These are phyloP conservation scores for Aspergillus coremiiformis DNA, from an alignment of 495 filamentous ascomycete genomes.

Conservation along the genomic window DNA sequence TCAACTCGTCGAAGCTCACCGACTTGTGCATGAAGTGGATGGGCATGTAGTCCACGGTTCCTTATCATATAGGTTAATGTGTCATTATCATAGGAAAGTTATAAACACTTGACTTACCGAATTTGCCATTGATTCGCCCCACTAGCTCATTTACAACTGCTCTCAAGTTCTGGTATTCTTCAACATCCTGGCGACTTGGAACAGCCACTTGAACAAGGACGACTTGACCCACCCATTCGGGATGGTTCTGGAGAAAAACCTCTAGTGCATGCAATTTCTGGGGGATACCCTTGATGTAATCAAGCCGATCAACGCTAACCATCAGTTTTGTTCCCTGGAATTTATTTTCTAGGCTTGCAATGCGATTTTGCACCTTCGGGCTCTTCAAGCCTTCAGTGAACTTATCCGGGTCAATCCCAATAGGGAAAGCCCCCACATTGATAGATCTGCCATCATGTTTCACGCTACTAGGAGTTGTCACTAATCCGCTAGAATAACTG, in stretches of 20 bases:
- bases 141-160: constrained; percentile 93
- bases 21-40: constrained; percentile 98
- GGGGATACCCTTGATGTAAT: constrained; percentile 97
- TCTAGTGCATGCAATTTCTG: constrained; percentile 95
- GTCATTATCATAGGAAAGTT: not conserved
- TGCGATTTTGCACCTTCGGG: constrained; percentile 77
- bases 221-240: constrained; percentile 97
- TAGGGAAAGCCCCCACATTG: constrained; percentile 87
- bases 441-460: constrained; percentile 77
- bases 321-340: constrained; percentile 95
- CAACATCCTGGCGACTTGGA: constrained; percentile 87
- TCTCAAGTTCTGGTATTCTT: constrained; percentile 93
- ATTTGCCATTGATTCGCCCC: constrained; percentile 89
- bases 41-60: constrained; percentile 93
- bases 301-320: constrained; percentile 89
- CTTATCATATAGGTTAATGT: constrained; percentile 22
- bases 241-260: constrained; percentile 91
- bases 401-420: constrained; percentile 95
- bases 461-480: constrained; percentile 82
- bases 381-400: constrained; percentile 83
- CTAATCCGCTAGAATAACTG: constrained; percentile 48
- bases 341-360: constrained; percentile 75
- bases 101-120: constrained; percentile 45
- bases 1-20: constrained; percentile 87
- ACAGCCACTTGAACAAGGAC: constrained; percentile 95